Conservation (phyloP, 106 monocot genomes). For the Dioscorea dumetorum region DNA sequence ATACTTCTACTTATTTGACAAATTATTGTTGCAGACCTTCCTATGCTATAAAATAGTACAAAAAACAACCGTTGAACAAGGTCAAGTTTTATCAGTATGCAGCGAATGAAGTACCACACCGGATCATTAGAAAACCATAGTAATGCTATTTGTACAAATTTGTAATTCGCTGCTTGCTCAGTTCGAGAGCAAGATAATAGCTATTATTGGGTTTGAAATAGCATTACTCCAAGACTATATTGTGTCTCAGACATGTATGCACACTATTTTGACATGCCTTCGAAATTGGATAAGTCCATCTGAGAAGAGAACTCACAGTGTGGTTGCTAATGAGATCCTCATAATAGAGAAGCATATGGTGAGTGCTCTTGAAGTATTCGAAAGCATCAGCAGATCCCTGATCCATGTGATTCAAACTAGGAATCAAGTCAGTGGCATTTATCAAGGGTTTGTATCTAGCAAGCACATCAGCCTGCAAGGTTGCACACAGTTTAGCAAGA, state of each 20-base stretch:
- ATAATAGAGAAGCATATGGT: slow-evolving; percentile 73
- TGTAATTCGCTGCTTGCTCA: no score
- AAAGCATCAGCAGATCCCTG: slow-evolving; percentile 44
- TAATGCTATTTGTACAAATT: no score
- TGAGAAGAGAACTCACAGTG: slow-evolving; percentile 33
- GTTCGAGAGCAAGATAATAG: no score
- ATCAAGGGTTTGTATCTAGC: slow-evolving; percentile 70
- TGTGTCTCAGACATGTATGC: not conserved
- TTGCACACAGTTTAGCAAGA: no score
- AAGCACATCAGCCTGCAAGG: slow-evolving; percentile 63
- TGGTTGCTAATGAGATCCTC: slow-evolving; percentile 71
- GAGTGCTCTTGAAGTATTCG: slow-evolving; percentile 62
- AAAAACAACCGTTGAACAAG: no score
- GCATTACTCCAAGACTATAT: not conserved
- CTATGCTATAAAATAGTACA: no score
- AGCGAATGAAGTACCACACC: no score
- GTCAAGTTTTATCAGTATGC: no score
- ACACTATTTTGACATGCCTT: not conserved
- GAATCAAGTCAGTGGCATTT: slow-evolving; percentile 35
- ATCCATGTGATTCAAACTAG: slow-evolving; percentile 37
- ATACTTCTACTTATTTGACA: not conserved
- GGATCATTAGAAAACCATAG: no score
- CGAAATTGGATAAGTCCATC: not conserved
- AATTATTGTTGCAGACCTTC: not conserved
- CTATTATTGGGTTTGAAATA: no score